Evolutionary conservation across 306 rosid genomes (phyloP).

Genomic region (Vachellia collinsii): DNA sequence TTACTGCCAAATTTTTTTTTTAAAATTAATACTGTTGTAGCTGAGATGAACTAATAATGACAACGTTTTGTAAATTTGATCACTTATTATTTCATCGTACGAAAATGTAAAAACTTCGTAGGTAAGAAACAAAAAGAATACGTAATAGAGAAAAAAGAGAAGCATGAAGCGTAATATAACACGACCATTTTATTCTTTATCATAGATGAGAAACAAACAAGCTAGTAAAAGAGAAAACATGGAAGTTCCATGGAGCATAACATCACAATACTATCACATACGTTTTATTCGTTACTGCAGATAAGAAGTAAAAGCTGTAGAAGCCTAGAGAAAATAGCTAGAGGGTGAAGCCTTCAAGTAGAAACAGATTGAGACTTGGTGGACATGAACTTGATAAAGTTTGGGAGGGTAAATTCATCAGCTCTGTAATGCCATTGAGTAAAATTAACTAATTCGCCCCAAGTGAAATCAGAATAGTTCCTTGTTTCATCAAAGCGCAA

Average conservation of each 20-base stretch:
- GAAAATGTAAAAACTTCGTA: too few species aligned
- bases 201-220: too few species aligned
- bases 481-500: constrained; percentile 47
- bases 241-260: too few species aligned
- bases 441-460: constrained; percentile 67
- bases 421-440: constrained; percentile 73
- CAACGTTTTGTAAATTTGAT: neutral
- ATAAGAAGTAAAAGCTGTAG: neutral
- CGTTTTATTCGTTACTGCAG: neutral
- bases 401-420: constrained; percentile 65
- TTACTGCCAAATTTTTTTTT: neutral
- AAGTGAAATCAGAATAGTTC: constrained; percentile 71
- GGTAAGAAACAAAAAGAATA: too few species aligned
- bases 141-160: neutral
- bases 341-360: neutral
- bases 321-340: neutral
- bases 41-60: neutral
- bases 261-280: neutral
- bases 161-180: neutral
- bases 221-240: too few species aligned
- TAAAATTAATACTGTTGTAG: neutral
- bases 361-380: constrained; percentile 30
- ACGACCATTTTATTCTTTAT: too few species aligned
- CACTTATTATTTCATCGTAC: neutral
- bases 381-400: constrained; percentile 60